A percentile compares a stretch with the other conserved stretches of the same genome.
phyloP scores from a whole-genome alignment of 805 yeast genomes.

The Wickerhamomyces silvicola region DNA sequence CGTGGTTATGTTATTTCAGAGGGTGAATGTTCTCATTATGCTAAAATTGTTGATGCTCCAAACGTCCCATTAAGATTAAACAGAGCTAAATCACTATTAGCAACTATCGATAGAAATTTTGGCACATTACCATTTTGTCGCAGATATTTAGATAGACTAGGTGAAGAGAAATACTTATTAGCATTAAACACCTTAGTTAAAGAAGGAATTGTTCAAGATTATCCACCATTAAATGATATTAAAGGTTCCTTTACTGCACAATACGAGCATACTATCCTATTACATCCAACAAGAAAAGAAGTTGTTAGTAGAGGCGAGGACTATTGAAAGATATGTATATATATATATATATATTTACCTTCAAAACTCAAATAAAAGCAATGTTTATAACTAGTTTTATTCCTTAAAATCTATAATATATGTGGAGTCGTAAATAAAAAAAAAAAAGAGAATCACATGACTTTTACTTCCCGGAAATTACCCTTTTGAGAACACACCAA shows the following conservation, averaged over 20 bases:
- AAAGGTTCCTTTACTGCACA: conserved; percentile 93
- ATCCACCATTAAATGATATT: conserved; percentile 85
- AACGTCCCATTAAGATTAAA: conserved; percentile 50
- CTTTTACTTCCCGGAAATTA: too few species aligned
- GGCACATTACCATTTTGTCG: conserved; percentile 97
- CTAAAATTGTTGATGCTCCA: conserved; percentile 46
- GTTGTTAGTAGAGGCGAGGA: conserved; percentile 95
- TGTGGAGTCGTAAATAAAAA: too few species aligned
- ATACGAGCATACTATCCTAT: conserved; percentile 86
- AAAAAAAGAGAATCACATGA: too few species aligned
- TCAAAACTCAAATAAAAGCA: too few species aligned
- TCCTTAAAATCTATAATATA: too few species aligned
- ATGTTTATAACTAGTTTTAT: too few species aligned
- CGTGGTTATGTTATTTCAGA: conserved; percentile 78
- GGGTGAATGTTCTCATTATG: conserved; percentile 96
- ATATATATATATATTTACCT: neutral
- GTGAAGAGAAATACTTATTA: conserved; percentile 84
- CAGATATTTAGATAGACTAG: conserved; percentile 84
- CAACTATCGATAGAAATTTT: conserved; percentile 69
- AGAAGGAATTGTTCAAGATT: conserved; percentile 84
- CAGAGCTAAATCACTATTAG: conserved; percentile 63
- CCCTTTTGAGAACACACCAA: too few species aligned
- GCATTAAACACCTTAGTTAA: conserved; percentile 82
- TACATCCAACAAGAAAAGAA: conserved; percentile 90
- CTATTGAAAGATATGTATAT: conserved; percentile 36